Conservation (phyloP, 805 yeast species). For the Clavispora fructus region DNA sequence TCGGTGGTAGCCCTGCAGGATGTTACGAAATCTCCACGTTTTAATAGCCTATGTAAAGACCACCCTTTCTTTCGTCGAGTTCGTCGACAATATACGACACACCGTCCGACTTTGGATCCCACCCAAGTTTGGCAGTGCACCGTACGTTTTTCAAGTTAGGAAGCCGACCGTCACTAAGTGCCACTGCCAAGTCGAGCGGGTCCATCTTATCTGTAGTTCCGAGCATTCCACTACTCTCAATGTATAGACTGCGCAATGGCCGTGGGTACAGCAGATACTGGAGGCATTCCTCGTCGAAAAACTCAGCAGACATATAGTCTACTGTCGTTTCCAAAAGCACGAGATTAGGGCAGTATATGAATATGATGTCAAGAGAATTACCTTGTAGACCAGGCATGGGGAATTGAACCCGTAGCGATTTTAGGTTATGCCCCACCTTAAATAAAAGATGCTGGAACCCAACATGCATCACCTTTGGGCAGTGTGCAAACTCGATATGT, state of each 20-base stretch:
- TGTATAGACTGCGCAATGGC: slow-evolving; percentile 57
- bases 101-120: slow-evolving; percentile 56
- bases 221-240: slow-evolving; percentile 81
- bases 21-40: not conserved
- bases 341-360: slow-evolving; percentile 73
- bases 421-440: slow-evolving; percentile 62
- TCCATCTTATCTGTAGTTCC: slow-evolving; percentile 81
- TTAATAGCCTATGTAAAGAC: slow-evolving; percentile 50
- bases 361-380: slow-evolving; percentile 66
- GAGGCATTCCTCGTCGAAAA: slow-evolving; percentile 32
- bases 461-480: slow-evolving; percentile 68
- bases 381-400: slow-evolving; percentile 81
- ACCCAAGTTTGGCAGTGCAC: slow-evolving; percentile 74
- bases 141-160: slow-evolving; percentile 61
- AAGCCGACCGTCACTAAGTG: slow-evolving; percentile 70
- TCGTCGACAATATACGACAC: slow-evolving; percentile 52
- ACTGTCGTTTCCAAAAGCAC: slow-evolving; percentile 61
- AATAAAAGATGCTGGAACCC: slow-evolving; percentile 59
- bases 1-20: not conserved
- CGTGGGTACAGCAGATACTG: slow-evolving; percentile 20
- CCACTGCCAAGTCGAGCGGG: slow-evolving; percentile 85
- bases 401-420: slow-evolving; percentile 62
- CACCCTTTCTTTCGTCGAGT: slow-evolving; percentile 72
- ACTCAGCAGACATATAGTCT: slow-evolving; percentile 59
- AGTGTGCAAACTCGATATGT: slow-evolving; percentile 75